Percentiles rank a stretch among this genome's conserved stretches.
Conservation (phyloP, 345 rosid genomes). For the Mercurialis annua region DNA sequence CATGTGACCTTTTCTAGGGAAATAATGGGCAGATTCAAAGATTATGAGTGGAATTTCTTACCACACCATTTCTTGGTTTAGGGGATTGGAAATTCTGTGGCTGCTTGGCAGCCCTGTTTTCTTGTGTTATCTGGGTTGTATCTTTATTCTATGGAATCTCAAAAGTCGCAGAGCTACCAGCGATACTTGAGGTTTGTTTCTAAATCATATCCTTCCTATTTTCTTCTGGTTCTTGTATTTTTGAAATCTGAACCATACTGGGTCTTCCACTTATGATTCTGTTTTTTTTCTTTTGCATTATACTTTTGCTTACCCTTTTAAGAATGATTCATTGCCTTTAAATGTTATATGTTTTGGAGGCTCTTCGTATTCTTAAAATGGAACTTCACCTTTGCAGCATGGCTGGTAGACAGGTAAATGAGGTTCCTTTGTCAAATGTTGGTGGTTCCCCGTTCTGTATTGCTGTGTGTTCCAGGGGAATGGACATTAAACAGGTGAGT, state of each 20-base stretch:
- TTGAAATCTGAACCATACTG: conserved; percentile 11
- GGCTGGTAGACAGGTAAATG: conserved; percentile 87
- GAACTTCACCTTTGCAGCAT: conserved; percentile 55
- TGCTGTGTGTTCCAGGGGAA: conserved; percentile 76
- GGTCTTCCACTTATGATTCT: not conserved
- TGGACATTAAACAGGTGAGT: conserved; percentile 70
- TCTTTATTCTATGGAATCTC: conserved; percentile 83
- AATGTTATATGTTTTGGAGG: conserved; percentile 18
- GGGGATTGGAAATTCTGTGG: conserved; percentile 95
- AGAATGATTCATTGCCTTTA: not conserved
- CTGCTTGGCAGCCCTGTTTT: conserved; percentile 93
- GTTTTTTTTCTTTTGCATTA: not conserved
- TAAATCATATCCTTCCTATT: conserved; percentile 18
- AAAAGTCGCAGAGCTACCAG: conserved; percentile 69
- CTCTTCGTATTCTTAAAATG: conserved; percentile 9
- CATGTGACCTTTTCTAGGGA: not conserved
- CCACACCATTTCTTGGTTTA: conserved; percentile 30
- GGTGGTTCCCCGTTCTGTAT: conserved; percentile 83
- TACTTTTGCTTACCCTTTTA: not conserved
- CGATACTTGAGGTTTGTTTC: conserved; percentile 74
- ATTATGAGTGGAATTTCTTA: conserved; percentile 20
- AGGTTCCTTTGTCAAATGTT: conserved; percentile 70
- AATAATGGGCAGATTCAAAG: conserved; percentile 23
- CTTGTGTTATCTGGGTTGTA: conserved; percentile 79
- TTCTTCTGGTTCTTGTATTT: conserved; percentile 8